Evolutionary conservation across 306 rosid species (phyloP), one percentile per base, ranked within the genome.

Genomic region (Vigna unguiculata): DNA sequence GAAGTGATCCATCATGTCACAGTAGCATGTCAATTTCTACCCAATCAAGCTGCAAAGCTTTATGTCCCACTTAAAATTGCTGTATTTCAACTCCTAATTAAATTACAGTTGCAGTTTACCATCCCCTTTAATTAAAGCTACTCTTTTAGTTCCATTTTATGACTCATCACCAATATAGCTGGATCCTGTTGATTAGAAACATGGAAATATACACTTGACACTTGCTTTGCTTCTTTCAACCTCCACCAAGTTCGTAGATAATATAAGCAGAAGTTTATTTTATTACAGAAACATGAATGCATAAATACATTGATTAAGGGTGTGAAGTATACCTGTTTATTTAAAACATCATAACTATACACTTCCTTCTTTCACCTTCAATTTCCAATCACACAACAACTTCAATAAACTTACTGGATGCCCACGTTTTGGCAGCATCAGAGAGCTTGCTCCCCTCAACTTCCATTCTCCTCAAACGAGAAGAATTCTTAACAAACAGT

Each of bases 401-500:
- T 63, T 90, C 84, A 57, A 92, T 74, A 32, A 90, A 89, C 74
- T 85, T 90, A 25, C 47, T 69, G 0, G 89, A 86, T 4, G 93
- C 91, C 83, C 81, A 85, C 10, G 49, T 74, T 83, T 74, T 89
- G 0, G 88, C 87, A 8, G 81, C 83, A 57, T 80, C 91, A 3
- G 97, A 89, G 57, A 95, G 74, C 88, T 89, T 95, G 73, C 48
- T 65, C 55, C 78, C 87, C 52, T 95, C 99, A 60, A 95, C 97
- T 53, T 80, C 83, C 16, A 95, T 70, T 54, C 70, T 82, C 61
- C 82, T 95, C 85, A 95, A 83, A 51, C 60, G 45, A 2, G 85
- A 79, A 60, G 81, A 85, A 67, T 85, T 88, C 74, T 84, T 53
- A 13, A 91, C 34, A n/a, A 86, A 84, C 17, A 77, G 12, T 73